Conservation (phyloP, 169 alveolate species). For the Cryptosporidium meleagridis region DNA sequence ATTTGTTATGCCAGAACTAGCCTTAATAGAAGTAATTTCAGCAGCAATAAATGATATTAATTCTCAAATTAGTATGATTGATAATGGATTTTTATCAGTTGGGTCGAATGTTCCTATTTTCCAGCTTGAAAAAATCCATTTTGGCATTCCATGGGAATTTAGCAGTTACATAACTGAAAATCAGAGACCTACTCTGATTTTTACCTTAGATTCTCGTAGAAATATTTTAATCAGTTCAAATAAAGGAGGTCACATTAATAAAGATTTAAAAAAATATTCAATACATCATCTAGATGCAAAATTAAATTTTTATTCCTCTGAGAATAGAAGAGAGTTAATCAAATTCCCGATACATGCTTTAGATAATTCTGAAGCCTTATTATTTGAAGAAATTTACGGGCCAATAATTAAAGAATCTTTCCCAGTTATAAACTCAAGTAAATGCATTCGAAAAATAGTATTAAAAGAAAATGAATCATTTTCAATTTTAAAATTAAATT, state of each 20-base stretch:
- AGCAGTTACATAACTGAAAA: neutral
- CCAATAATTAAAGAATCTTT: neutral
- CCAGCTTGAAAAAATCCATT: conserved; percentile 8
- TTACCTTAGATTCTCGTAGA: conserved; percentile 18
- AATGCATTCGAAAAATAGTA: conserved; percentile 35
- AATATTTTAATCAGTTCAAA: neutral
- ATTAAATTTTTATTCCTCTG: neutral
- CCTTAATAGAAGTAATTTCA: conserved; percentile 28
- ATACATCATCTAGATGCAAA: conserved; percentile 21
- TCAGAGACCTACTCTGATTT: conserved; percentile 6
- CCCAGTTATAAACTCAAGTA: neutral
- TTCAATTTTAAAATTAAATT: neutral
- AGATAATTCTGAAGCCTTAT: neutral
- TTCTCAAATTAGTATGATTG: neutral
- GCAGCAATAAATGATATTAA: conserved; percentile 35
- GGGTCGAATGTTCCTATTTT: neutral
- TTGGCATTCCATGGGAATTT: conserved; percentile 40
- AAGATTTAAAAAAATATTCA: neutral
- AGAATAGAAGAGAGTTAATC: neutral
- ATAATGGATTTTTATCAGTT: neutral
- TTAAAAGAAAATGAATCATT: conserved; percentile 2
- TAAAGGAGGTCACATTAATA: conserved; percentile 3
- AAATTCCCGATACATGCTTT: neutral
- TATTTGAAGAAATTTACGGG: conserved; percentile 1
- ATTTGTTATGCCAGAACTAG: conserved; percentile 32